Evolutionary conservation across 2,329 filamentous ascomycete genomes (phyloP).

Genomic region (Ascochyta rabiei): DNA sequence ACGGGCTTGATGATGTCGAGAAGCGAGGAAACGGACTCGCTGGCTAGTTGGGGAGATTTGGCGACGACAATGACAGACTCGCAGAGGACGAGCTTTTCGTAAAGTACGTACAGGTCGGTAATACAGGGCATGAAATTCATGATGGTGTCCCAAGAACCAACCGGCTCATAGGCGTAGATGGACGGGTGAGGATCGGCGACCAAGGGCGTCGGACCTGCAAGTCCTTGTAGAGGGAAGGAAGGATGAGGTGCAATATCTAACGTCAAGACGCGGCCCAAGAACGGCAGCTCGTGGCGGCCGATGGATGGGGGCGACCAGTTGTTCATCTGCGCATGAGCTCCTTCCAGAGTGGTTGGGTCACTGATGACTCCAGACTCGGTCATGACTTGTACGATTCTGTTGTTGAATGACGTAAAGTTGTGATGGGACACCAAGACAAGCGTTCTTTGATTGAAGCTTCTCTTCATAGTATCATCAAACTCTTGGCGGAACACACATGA

Average conservation of each 20-base stretch:
- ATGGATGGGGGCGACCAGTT: conserved; percentile 46
- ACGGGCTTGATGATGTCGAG: conserved; percentile 49
- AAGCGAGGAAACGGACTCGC: conserved; percentile 49
- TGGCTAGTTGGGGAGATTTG: conserved; percentile 50
- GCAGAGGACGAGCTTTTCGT: conserved; percentile 50
- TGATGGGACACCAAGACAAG: conserved; percentile 51
- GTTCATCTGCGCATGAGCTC: conserved; percentile 46
- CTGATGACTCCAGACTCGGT: conserved; percentile 46
- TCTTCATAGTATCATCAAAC: conserved; percentile 49
- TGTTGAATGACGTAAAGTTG: conserved; percentile 48
- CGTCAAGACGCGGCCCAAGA: conserved; percentile 45
- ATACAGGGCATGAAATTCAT: conserved; percentile 50
- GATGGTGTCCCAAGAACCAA: conserved; percentile 48
- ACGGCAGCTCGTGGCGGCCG: conserved; percentile 48
- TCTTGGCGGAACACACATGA: conserved; percentile 51
- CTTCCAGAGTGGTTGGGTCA: conserved; percentile 47
- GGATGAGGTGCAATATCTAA: conserved; percentile 51
- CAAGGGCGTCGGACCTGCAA: conserved; percentile 37
- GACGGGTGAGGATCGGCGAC: conserved; percentile 40
- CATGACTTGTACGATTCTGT: conserved; percentile 45
- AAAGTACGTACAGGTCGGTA: conserved; percentile 49
- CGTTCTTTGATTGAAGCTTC: conserved; percentile 51
- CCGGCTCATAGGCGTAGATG: conserved; percentile 50
- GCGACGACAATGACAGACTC: conserved; percentile 50
- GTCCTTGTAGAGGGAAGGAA: conserved; percentile 50